Evolutionary conservation across 768 basidiomycete species (phyloP).

Genomic region (Russula griseocarnosa): DNA sequence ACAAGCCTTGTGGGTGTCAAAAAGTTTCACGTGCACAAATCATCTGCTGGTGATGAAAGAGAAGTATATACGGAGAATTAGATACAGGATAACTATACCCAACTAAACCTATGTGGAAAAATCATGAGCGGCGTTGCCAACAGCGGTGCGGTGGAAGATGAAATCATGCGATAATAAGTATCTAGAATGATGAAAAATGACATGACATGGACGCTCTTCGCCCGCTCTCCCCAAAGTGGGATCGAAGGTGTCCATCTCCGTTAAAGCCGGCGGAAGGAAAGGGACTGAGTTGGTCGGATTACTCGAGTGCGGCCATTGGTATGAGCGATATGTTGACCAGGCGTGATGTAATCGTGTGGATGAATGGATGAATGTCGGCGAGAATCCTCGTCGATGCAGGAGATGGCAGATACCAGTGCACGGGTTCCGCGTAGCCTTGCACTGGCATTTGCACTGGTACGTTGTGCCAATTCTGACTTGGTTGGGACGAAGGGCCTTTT

Average conservation of each 20-base stretch:
- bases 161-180: neutral
- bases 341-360: neutral
- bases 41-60: neutral
- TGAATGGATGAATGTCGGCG: conserved; percentile 7
- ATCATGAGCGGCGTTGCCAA: neutral
- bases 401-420: neutral
- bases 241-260: neutral
- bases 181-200: neutral
- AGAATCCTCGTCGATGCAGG: neutral
- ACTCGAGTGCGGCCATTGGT: neutral
- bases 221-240: neutral
- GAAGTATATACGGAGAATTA: neutral
- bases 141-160: neutral
- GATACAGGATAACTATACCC: neutral
- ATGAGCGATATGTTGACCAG: neutral
- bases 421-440: neutral
- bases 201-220: neutral
- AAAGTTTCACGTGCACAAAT: neutral
- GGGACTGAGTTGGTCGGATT: neutral
- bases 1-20: neutral
- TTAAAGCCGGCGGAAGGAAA: neutral
- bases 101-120: neutral
- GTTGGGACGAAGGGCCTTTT: conserved; percentile 19
- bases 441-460: neutral
- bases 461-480: neutral